Conservation (phyloP, 352 stramenopile species). For the Phytophthora multivora region DNA sequence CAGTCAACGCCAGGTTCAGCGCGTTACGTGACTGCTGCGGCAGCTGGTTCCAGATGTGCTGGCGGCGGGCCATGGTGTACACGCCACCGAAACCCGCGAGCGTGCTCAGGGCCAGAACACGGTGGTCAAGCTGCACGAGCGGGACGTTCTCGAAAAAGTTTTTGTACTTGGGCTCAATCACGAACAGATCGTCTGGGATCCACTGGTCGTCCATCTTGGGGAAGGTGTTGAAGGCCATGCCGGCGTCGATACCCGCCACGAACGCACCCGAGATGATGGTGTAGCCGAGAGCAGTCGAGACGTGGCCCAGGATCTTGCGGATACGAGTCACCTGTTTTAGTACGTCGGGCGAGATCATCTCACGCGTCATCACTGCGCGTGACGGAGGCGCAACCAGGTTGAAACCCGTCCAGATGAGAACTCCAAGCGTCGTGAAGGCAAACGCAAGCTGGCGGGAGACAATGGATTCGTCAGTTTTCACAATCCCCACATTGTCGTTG, state of each 20-base stretch:
- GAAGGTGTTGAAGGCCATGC: slow-evolving; percentile 98
- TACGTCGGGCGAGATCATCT: slow-evolving; percentile 85
- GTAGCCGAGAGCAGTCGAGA: slow-evolving; percentile 73
- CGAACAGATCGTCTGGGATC: slow-evolving; percentile 95
- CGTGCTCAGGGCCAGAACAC: slow-evolving; percentile 94
- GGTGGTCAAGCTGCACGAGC: slow-evolving; percentile 98
- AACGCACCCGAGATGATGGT: slow-evolving; percentile 93
- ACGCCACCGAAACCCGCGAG: slow-evolving; percentile 67
- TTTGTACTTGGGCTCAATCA: slow-evolving; percentile 87
- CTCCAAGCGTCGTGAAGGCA: slow-evolving; percentile 96
- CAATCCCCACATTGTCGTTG: not conserved
- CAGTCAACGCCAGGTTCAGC: slow-evolving; percentile 78
- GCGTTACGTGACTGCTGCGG: slow-evolving; percentile 75
- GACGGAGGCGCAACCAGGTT: slow-evolving; percentile 87
- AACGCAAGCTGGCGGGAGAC: slow-evolving; percentile 83
- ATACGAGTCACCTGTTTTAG: slow-evolving; percentile 67
- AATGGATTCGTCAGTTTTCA: slow-evolving; percentile 9
- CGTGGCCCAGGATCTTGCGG: slow-evolving; percentile 65
- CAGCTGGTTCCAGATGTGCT: slow-evolving; percentile 87
- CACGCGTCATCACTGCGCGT: slow-evolving; percentile 54
- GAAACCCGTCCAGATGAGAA: slow-evolving; percentile 95
- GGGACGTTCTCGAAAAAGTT: slow-evolving; percentile 99
- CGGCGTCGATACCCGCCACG: slow-evolving; percentile 98
- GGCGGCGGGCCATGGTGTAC: slow-evolving; percentile 71
- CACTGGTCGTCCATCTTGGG: slow-evolving; percentile 95